A percentile compares a stretch with the other conserved stretches of the same genome.
phyloP scores from a whole-genome alignment of 2,329 filamentous ascomycete species.

The Colletotrichum noveboracense region DNA sequence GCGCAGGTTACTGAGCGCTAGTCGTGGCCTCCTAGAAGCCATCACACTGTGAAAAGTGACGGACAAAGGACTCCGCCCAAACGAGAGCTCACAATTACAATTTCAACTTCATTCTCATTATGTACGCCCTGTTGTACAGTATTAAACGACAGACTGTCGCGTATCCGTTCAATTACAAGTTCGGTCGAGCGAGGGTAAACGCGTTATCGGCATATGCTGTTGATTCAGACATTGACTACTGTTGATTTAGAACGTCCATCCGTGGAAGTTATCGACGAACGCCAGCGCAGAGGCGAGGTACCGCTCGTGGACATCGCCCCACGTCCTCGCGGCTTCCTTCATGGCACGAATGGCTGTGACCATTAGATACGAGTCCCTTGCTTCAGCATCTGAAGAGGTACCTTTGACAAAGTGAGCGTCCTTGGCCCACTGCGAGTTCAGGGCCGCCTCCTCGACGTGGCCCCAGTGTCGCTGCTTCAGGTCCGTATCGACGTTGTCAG shows the following conservation, averaged over 20 bases:
- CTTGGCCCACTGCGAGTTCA: conserved; percentile 69
- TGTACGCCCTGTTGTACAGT: not conserved
- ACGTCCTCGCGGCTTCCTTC: conserved; percentile 75
- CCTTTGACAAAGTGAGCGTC: conserved; percentile 90
- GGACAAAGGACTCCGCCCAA: not conserved
- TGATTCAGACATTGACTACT: not conserved
- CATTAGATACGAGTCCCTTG: not conserved
- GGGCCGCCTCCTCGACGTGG: conserved; percentile 73
- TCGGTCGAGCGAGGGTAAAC: not conserved
- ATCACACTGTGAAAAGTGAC: not conserved
- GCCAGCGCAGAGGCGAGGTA: conserved; percentile 73
- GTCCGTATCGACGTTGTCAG: conserved; percentile 68
- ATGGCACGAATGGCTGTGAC: conserved; percentile 70
- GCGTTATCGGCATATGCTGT: not conserved
- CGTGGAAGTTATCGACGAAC: conserved; percentile 75
- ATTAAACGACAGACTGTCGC: not conserved
- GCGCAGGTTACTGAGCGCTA: not conserved
- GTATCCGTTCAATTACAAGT: not conserved
- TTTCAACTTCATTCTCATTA: not conserved
- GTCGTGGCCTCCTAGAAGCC: not conserved
- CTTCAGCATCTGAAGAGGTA: conserved; percentile 35
- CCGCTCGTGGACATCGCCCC: conserved; percentile 71
- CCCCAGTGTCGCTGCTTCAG: conserved; percentile 75
- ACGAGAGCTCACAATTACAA: not conserved
- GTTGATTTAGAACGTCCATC: conserved; percentile 58